Evolutionary conservation across 768 basidiomycete species (phyloP).

Genomic region (Russula ochroleuca): DNA sequence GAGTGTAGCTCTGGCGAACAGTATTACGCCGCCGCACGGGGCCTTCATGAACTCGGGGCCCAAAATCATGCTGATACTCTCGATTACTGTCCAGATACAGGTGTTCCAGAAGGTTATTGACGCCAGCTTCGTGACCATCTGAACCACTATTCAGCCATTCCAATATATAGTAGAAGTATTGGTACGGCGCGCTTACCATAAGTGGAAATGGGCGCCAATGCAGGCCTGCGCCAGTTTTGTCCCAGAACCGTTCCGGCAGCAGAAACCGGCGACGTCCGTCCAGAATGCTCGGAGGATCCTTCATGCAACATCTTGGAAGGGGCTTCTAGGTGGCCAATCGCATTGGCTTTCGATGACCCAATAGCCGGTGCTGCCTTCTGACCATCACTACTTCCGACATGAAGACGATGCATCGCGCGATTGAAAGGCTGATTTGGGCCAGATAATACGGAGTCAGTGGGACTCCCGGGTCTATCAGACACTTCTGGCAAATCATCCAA

Average conservation of each 20-base stretch:
- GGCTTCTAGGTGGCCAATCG: conserved; percentile 74
- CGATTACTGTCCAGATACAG: conserved; percentile 83
- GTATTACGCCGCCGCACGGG: conserved; percentile 74
- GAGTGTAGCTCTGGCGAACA: conserved; percentile 59
- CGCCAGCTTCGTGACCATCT: conserved; percentile 90
- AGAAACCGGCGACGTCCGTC: conserved; percentile 71
- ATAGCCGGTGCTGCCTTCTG: conserved; percentile 89
- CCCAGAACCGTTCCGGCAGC: conserved; percentile 53
- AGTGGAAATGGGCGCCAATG: conserved; percentile 58
- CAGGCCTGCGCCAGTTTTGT: conserved; percentile 44
- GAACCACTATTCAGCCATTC: conserved; percentile 10
- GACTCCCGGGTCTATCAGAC: conserved; percentile 65
- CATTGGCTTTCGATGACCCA: conserved; percentile 80
- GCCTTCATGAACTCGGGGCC: conserved; percentile 79
- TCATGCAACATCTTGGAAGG: conserved; percentile 65
- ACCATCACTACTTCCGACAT: conserved; percentile 66
- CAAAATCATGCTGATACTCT: conserved; percentile 87
- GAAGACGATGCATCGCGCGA: conserved; percentile 55
- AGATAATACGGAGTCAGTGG: conserved; percentile 78
- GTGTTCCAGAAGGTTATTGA: conserved; percentile 84
- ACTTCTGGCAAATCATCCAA: conserved; percentile 33
- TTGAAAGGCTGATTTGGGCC: conserved; percentile 61
- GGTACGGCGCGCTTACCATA: conserved; percentile 53
- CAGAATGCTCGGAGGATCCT: conserved; percentile 66
- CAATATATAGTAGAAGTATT: too few relatives aligned